Evolutionary conservation across 2,329 filamentous ascomycete species (phyloP), one percentile per base, ranked within the genome.

Genomic region (Trichoderma koningii): DNA sequence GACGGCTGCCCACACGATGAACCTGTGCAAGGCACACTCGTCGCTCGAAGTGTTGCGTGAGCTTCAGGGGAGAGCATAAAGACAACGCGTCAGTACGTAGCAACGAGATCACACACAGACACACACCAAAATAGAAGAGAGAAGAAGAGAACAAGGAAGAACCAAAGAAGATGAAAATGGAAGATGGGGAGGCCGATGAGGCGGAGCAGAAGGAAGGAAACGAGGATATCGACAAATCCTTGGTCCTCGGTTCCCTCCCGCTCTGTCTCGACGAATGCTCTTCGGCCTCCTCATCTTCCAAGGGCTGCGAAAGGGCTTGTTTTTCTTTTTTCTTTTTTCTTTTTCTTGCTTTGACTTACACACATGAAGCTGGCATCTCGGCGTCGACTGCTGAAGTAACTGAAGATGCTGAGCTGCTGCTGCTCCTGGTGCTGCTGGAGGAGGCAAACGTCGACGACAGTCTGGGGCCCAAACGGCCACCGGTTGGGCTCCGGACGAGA

Each of bases 1-100:
- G 68, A 85, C 77, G 52, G 83, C 84, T 41, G 79, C 80, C 83
- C 84, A 86, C 59, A 83, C 81, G 69, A 86, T 81, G 73, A 86
- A 86, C 65, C 81, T 77, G 69, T 85, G 79, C 51, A 82, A 77
- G 21, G 80, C 81, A 70, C 83, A 85, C 69, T 84, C 81, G 66
- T 83, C 79, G 34, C 75, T 76, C 12, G 77, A 73, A 23, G 78
- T 79, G 53, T 80, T 77, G 66, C 78, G 79, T 68, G 77, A 78
- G 51, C 82, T 34, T 44, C 55, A 64, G 10, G 26, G 42, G 52
- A 52, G 30, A 57, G 50, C 42, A 51, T 38, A 60, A 52, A 19
- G 30, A 21, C 42, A 42, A 57, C 42, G 2, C 3, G 55, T 57
- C 26, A 57, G 55, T 30, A 57, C 50, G 28, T 52, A 52, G 50